A percentile compares a stretch with the other conserved stretches of the same genome.
Evolutionary conservation across 345 rosid genomes (phyloP).

Genomic region (Tarenaya hassleriana): DNA sequence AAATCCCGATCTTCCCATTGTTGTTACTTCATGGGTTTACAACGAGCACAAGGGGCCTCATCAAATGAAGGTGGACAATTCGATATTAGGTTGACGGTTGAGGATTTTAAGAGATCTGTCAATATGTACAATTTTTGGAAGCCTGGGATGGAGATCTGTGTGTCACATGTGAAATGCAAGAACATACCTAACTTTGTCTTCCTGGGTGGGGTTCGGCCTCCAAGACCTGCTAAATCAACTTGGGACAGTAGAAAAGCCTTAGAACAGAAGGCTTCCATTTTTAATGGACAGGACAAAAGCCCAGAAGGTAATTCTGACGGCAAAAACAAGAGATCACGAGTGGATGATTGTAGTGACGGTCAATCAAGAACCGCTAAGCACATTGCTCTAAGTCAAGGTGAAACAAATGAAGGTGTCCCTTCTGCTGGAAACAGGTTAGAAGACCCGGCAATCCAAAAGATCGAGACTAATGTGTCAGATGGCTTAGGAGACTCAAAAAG

Average conservation of each 20-base stretch:
- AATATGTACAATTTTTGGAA: constrained; percentile 51
- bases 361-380: no score
- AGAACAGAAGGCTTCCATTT: no score
- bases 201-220: constrained; percentile 77
- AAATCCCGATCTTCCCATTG: constrained; percentile 58
- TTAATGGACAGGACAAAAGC: constrained; percentile 48
- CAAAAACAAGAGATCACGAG: no score
- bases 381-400: no score
- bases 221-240: constrained; percentile 59
- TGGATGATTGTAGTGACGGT: no score
- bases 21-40: constrained; percentile 93
- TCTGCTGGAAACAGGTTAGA: no score
- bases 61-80: constrained; percentile 70
- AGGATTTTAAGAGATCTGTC: constrained; percentile 72
- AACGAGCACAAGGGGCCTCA: constrained; percentile 82
- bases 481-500: no score
- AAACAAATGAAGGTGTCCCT: no score
- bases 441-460: no score
- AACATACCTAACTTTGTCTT: constrained; percentile 74
- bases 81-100: constrained; percentile 87
- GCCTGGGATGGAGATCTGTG: constrained; percentile 79
- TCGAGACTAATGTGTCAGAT: no score
- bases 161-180: constrained; percentile 64
- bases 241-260: constrained; percentile 59
- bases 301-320: constrained; percentile 56